phyloP scores from a whole-genome alignment of 2,329 filamentous ascomycete genomes.

The Metarhizium sp. region DNA sequence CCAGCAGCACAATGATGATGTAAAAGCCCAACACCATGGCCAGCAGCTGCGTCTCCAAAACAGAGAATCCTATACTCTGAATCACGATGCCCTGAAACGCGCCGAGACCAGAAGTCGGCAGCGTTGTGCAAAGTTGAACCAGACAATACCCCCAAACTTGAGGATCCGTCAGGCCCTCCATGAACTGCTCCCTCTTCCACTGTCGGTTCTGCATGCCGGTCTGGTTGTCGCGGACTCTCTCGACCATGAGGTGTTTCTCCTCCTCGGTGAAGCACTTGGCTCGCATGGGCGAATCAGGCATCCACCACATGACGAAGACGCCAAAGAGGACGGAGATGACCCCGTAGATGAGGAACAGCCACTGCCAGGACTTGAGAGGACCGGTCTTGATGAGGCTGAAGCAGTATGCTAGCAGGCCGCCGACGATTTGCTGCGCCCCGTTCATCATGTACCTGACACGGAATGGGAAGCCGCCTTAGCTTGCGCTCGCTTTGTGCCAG shows the following conservation, averaged over 20 bases:
- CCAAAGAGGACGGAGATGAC: too few species aligned
- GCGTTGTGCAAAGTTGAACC: slow-evolving; percentile 61
- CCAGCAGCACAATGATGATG: slow-evolving; percentile 61
- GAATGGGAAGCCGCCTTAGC: too few species aligned
- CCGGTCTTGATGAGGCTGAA: too few species aligned
- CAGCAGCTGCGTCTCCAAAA: slow-evolving; percentile 61
- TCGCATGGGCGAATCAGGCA: too few species aligned
- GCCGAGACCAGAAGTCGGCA: slow-evolving; percentile 64
- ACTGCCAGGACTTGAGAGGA: too few species aligned
- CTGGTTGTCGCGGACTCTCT: slow-evolving; percentile 51
- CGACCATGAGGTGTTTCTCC: slow-evolving; percentile 40
- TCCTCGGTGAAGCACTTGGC: too few species aligned
- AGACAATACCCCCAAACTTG: slow-evolving; percentile 30
- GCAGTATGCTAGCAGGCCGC: too few species aligned
- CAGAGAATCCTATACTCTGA: slow-evolving; percentile 54
- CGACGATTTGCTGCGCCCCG: too few species aligned
- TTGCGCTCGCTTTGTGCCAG: too few species aligned
- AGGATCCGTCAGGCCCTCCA: slow-evolving; percentile 50
- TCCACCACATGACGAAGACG: too few species aligned
- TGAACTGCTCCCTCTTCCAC: slow-evolving; percentile 36
- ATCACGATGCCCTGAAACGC: slow-evolving; percentile 70
- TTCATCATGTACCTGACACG: too few species aligned
- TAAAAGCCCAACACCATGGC: slow-evolving; percentile 67
- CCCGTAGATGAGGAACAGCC: too few species aligned
- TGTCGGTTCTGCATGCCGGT: slow-evolving; percentile 49